phyloP scores from a whole-genome alignment of 2,329 filamentous ascomycete species.

The Ascochyta pisi region DNA sequence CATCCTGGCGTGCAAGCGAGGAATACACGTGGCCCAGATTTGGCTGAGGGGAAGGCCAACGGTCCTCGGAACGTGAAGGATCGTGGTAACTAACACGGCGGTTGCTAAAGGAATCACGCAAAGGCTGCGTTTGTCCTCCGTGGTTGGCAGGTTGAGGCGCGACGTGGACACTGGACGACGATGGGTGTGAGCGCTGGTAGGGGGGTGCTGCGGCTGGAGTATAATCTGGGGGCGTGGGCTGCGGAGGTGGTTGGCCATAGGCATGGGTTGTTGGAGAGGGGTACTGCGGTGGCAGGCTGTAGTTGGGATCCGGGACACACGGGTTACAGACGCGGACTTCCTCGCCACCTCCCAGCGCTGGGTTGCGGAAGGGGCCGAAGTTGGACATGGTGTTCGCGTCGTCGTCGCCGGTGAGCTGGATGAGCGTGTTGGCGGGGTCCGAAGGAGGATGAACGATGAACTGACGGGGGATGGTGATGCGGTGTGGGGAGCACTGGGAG shows the following conservation, averaged over 20 bases:
- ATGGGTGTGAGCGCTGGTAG: slow-evolving; percentile 29
- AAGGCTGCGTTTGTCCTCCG: slow-evolving; percentile 23
- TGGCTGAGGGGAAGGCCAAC: slow-evolving; percentile 35
- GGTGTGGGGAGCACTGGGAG: slow-evolving; percentile 85
- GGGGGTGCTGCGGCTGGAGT: slow-evolving; percentile 16
- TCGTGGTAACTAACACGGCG: slow-evolving; percentile 36
- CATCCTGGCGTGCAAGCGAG: slow-evolving; percentile 17
- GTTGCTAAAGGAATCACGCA: slow-evolving; percentile 30
- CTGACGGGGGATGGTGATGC: slow-evolving; percentile 91
- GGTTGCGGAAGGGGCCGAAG: slow-evolving; percentile 50
- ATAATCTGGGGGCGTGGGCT: slow-evolving; percentile 17
- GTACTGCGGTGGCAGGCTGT: slow-evolving; percentile 63
- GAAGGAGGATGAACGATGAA: slow-evolving; percentile 80
- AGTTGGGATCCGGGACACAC: slow-evolving; percentile 74
- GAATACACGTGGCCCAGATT: slow-evolving; percentile 20
- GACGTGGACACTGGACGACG: slow-evolving; percentile 31
- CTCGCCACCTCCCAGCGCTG: slow-evolving; percentile 67
- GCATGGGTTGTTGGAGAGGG: background rate
- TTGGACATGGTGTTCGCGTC: slow-evolving; percentile 33
- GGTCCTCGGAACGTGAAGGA: slow-evolving; percentile 27
- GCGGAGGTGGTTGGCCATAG: background rate
- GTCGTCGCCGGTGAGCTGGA: slow-evolving; percentile 56
- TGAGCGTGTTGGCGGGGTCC: slow-evolving; percentile 35
- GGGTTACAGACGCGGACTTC: slow-evolving; percentile 75
- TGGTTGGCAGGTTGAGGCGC: slow-evolving; percentile 23